Evolutionary conservation across 169 alveolate genomes (phyloP).

Genomic region (Amoebophrya sp.): DNA sequence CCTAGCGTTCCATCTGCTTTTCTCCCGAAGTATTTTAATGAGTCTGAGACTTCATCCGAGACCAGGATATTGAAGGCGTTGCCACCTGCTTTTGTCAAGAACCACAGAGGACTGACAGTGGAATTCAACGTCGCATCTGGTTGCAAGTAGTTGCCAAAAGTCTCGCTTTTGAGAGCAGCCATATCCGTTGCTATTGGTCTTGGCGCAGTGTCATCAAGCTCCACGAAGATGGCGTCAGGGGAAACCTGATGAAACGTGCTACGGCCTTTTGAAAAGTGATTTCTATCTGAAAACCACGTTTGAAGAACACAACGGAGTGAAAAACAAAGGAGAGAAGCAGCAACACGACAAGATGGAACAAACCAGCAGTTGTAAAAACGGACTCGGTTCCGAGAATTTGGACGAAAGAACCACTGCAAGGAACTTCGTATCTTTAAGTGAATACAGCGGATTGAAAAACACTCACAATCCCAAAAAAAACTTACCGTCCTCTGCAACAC

Average conservation of each 20-base stretch:
- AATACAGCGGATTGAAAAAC: no score
- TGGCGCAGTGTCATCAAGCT: not conserved
- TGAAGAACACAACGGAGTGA: no score
- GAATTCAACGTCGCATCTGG: not conserved
- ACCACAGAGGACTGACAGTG: not conserved
- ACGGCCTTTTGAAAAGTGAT: no score
- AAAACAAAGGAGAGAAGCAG: no score
- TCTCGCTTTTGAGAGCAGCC: not conserved
- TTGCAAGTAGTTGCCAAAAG: not conserved
- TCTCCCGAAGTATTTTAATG: not conserved
- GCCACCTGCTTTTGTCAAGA: not conserved
- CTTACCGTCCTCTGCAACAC: not conserved
- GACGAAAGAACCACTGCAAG: no score
- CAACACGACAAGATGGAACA: no score
- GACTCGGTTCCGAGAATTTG: no score
- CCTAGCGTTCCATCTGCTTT: not conserved
- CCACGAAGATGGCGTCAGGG: not conserved
- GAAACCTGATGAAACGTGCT: not conserved
- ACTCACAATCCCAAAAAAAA: no score
- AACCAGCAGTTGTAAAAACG: no score
- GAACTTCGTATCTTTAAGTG: no score
- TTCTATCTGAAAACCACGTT: no score
- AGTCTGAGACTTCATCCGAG: not conserved
- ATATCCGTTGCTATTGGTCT: not conserved
- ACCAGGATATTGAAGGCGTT: not conserved